Conservation (phyloP, 2,329 filamentous ascomycete species). For the Aspergillus hiratsukae region DNA sequence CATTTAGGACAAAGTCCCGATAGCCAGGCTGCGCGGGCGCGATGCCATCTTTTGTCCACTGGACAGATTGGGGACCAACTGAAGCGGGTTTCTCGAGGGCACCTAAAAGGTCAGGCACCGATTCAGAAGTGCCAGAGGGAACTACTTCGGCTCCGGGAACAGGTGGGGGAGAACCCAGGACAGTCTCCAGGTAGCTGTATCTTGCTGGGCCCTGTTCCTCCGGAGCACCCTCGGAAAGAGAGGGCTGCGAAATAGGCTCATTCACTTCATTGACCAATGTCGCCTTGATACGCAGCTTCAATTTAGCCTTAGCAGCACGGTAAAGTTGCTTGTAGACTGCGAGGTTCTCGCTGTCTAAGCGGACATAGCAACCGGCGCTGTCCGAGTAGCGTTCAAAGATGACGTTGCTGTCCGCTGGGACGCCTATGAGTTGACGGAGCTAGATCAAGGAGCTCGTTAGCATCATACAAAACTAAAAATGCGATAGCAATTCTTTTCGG, state of each 20-base stretch:
- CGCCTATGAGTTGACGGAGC: constrained; percentile 65
- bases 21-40: constrained; percentile 15
- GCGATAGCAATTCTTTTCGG: not conserved
- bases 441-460: constrained; percentile 37
- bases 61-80: constrained; percentile 5
- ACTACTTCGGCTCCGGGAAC: constrained; percentile 13
- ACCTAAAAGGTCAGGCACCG: constrained; percentile 6
- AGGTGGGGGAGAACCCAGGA: constrained; percentile 30
- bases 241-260: constrained; percentile 13
- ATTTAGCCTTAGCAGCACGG: constrained; percentile 94
- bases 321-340: constrained; percentile 95
- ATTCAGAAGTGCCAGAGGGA: constrained; percentile 6
- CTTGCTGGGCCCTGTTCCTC: constrained; percentile 21
- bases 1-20: constrained; percentile 25
- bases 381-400: constrained; percentile 93
- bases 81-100: constrained; percentile 4
- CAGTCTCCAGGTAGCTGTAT: constrained; percentile 41
- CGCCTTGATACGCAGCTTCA: constrained; percentile 87
- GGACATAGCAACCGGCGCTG: constrained; percentile 75
- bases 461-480: constrained; percentile 1
- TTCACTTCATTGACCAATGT: constrained; percentile 44
- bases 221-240: constrained; percentile 10
- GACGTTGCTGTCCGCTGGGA: constrained; percentile 59
- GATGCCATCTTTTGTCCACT: constrained; percentile 6
- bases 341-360: constrained; percentile 70